Evolutionary conservation across 73 alveolate species (phyloP).

Genomic region (Paramecium primaurelia): DNA sequence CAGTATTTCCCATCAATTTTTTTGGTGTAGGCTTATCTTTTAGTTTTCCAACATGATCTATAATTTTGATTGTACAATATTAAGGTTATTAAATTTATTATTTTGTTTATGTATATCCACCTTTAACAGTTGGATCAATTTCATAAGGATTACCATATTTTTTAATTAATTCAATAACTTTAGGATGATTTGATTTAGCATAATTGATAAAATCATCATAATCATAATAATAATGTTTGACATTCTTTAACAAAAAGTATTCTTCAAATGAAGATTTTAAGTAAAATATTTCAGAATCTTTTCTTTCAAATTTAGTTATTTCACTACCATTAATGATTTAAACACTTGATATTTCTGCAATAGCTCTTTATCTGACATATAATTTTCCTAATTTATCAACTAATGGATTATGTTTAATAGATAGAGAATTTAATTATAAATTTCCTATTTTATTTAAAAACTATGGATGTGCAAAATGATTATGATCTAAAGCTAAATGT

Average conservation of each 20-base stretch:
- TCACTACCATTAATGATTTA: slow-evolving; percentile 64
- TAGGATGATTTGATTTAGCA: slow-evolving; percentile 62
- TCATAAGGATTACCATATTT: slow-evolving; percentile 73
- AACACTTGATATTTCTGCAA: slow-evolving; percentile 60
- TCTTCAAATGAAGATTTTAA: slow-evolving; percentile 67
- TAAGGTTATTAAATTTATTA: background rate
- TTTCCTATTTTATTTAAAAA: background rate
- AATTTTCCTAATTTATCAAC: slow-evolving; percentile 48
- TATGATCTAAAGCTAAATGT: background rate
- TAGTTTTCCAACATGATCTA: slow-evolving; percentile 32
- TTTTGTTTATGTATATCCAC: background rate
- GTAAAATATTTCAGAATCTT: slow-evolving; percentile 68
- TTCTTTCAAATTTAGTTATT: slow-evolving; percentile 67
- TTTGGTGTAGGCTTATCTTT: background rate
- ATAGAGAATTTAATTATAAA: background rate
- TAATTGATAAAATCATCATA: slow-evolving; percentile 53
- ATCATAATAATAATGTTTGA: slow-evolving; percentile 53
- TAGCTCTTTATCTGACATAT: slow-evolving; percentile 56
- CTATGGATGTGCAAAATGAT: background rate
- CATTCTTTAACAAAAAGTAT: slow-evolving; percentile 53
- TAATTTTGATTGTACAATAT: background rate
- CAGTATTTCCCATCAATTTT: slow-evolving; percentile 6
- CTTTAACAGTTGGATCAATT: slow-evolving; percentile 49
- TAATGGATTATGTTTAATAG: slow-evolving; percentile 67
- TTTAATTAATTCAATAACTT: slow-evolving; percentile 61